Evolutionary conservation across 1,284 basidiomycete genomes (phyloP), one percentile per base, ranked within the genome.

Genomic region (Tetrapyrgos nigripes): DNA sequence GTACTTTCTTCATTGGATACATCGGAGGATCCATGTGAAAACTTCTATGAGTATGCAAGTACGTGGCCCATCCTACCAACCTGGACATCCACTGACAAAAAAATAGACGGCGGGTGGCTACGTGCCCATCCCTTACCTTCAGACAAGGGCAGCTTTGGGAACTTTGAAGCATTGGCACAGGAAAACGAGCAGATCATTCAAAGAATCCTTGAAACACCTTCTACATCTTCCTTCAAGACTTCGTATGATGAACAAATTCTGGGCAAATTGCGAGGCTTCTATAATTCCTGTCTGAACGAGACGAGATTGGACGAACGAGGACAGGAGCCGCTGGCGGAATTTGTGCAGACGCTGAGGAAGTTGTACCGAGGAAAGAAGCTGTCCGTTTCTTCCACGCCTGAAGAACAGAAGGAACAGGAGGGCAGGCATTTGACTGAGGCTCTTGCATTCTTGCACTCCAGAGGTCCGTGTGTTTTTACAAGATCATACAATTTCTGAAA

Each of bases 31-130:
- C 97, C 97, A 0, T 99, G 97, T 76, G 93, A 98, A 65, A 91
- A 96, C 75, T 98, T 98, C 72, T 98, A 97, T 72, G 84, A 91
- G 62, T 99, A 91, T 75, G 87, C 94, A 17, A 94, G 93, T 94
- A 67, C 68, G 88, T 82, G 13, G 10, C 40, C 13, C 17, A 51
- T 23, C 43, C 26, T 56, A 29, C 44, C 56, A 53, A 44, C 24
- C 44, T 50, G 49, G 58, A 31, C 11, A 27, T 49, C 49, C 50
- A 40, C 47, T 24, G 28, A 35, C 52, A 26, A 53, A 48, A 62
- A 57, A 53, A 54, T 55, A 92, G 86, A 85, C 66, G 93, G 93
- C 23, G 93, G 93, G 24, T 98, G 95, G 95, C 79, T 91, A 26
- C 84, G 84, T 51, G 76, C 80, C 0, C 87, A 96, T 70, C 90